Percentiles rank a stretch among this genome's conserved stretches.
Conservation (phyloP, 352 stramenopile genomes). For the Pythium vanterpoolii region DNA sequence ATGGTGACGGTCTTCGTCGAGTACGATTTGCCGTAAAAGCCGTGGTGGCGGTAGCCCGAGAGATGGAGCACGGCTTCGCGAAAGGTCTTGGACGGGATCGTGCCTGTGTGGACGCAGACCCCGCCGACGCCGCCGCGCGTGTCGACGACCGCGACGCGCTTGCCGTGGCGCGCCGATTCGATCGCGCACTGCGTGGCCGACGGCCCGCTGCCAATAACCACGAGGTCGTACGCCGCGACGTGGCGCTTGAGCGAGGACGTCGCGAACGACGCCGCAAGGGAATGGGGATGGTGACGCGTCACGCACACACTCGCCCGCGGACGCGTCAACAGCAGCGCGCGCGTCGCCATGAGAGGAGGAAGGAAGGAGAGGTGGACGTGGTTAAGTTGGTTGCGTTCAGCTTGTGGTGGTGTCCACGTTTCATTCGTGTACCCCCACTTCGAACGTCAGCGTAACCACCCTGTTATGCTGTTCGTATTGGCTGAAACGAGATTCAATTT, state of each 20-base stretch:
- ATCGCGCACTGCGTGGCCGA: constrained; percentile 89
- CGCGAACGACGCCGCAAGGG: not conserved
- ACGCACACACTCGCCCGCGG: not conserved
- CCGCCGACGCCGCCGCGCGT: constrained; percentile 86
- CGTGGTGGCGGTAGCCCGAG: constrained; percentile 83
- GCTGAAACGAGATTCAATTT: not conserved
- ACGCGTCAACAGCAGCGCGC: not conserved
- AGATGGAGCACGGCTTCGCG: constrained; percentile 87
- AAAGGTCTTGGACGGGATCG: constrained; percentile 89
- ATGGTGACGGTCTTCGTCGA: constrained; percentile 68
- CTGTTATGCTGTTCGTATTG: not conserved
- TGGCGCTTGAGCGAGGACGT: constrained; percentile 22
- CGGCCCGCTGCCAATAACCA: constrained; percentile 87
- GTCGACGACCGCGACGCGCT: constrained; percentile 84
- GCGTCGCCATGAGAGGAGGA: constrained; percentile 4
- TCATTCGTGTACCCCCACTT: not conserved
- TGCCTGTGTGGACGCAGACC: constrained; percentile 89
- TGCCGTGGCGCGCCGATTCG: constrained; percentile 83
- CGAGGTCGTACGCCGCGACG: constrained; percentile 70
- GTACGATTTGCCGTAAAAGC: constrained; percentile 75
- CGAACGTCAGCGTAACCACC: not conserved
- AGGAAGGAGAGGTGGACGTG: not conserved
- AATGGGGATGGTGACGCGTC: not conserved
- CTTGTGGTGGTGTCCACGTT: not conserved
- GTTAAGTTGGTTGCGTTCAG: not conserved